Percentiles rank a stretch among this genome's conserved stretches.
Conservation (phyloP, 192 early-diverging fungal species). For the Jimgerdemannia flammicorona region DNA sequence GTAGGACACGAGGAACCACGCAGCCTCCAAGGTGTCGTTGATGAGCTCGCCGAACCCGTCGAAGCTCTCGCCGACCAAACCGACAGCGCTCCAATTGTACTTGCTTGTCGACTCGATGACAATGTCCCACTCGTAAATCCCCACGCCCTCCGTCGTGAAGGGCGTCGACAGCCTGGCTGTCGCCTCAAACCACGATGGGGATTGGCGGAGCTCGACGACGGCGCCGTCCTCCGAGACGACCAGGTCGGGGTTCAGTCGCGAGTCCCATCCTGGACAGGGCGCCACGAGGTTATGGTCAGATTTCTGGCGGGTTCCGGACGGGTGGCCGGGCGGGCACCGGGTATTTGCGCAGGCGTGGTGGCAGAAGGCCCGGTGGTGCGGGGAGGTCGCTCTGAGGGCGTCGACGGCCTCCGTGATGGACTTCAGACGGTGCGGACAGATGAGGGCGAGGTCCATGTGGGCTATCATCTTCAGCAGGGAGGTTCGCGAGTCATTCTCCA, state of each 20-base stretch:
- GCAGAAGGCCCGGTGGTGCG: not conserved
- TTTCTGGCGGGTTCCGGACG: not conserved
- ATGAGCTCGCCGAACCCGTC: no score
- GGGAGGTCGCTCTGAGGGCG: not conserved
- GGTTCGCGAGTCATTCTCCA: no score
- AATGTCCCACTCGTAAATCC: not conserved
- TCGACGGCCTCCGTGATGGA: not conserved
- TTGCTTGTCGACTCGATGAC: not conserved
- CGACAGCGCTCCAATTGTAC: not conserved
- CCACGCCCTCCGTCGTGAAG: not conserved
- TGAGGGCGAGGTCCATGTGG: not conserved
- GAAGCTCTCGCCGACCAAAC: not conserved
- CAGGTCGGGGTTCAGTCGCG: not conserved
- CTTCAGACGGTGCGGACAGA: not conserved
- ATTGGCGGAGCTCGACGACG: not conserved
- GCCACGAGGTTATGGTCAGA: not conserved
- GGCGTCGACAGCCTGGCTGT: not conserved
- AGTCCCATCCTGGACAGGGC: not conserved
- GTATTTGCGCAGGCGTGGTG: not conserved
- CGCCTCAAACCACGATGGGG: not conserved
- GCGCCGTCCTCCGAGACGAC: not conserved
- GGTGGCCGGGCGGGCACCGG: not conserved
- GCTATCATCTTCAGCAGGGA: not conserved
- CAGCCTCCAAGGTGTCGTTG: no score
- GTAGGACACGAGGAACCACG: no score